Conservation (phyloP, 1,284 basidiomycete species). For the Papiliotrema fonsecae region DNA sequence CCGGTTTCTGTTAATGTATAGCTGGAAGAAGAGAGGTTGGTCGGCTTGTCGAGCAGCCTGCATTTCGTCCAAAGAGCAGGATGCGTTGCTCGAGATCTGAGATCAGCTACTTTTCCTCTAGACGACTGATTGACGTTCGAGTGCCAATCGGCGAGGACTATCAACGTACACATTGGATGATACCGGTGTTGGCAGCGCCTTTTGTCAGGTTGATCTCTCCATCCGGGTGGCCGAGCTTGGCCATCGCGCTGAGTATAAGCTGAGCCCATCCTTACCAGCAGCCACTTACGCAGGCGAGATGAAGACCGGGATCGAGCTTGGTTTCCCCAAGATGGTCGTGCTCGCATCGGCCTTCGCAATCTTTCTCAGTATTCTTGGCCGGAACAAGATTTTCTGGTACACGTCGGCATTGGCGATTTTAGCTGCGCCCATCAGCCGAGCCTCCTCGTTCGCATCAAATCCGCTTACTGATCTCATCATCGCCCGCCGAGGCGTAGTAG, state of each 20-base stretch:
- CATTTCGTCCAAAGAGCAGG: constrained; percentile 60
- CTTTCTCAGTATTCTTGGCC: constrained; percentile 68
- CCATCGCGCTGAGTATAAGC: constrained; percentile 56
- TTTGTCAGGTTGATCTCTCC: constrained; percentile 80
- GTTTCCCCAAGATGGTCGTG: constrained; percentile 69
- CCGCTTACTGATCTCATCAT: constrained; percentile 69
- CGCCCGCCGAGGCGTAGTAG: constrained; percentile 76
- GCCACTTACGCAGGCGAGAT: constrained; percentile 61
- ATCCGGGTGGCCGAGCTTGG: constrained; percentile 82
- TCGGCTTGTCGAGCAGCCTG: constrained; percentile 49
- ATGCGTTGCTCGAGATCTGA: constrained; percentile 73
- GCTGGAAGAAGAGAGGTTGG: constrained; percentile 72
- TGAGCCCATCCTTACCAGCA: background rate
- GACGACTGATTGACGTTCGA: too few species aligned
- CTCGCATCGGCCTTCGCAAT: constrained; percentile 67
- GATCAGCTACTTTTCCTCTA: background rate
- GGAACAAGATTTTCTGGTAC: constrained; percentile 75
- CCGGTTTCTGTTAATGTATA: constrained; percentile 79
- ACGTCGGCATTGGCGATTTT: constrained; percentile 62
- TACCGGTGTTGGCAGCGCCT: constrained; percentile 63
- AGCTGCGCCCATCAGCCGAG: constrained; percentile 18
- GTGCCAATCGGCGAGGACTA: background rate
- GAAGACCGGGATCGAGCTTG: constrained; percentile 73
- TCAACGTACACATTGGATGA: constrained; percentile 69
- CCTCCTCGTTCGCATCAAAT: background rate